phyloP scores from a whole-genome alignment of 345 rosid genomes.

The Lumnitzera racemosa region DNA sequence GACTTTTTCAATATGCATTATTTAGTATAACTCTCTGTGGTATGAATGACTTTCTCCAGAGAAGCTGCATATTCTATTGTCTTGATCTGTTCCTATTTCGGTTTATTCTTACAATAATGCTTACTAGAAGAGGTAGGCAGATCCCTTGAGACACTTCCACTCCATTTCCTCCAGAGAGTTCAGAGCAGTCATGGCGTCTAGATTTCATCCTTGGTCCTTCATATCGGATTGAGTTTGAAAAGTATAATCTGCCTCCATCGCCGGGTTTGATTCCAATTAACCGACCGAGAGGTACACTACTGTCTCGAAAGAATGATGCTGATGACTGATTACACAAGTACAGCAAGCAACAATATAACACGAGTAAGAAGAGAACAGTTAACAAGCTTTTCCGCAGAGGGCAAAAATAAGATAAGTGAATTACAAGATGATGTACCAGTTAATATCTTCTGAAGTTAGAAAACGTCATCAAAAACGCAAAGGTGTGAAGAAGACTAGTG shows the following conservation, averaged over 20 bases:
- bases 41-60: no score
- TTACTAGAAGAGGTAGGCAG: conserved; percentile 39
- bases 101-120: conserved; percentile 28
- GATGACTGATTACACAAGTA: conserved; percentile 27
- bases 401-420: not conserved
- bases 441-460: no score
- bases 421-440: no score
- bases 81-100: conserved; percentile 28
- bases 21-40: no score
- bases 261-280: conserved; percentile 34
- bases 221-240: conserved; percentile 13
- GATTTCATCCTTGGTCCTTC: conserved; percentile 13
- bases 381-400: not conserved
- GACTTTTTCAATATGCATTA: no score
- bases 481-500: not conserved
- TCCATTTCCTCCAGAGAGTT: conserved; percentile 4
- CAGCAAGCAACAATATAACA: not conserved
- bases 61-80: not conserved
- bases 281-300: conserved; percentile 36
- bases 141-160: conserved; percentile 26
- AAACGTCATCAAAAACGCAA: no score
- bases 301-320: conserved; percentile 48
- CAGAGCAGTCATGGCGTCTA: not conserved
- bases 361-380: not conserved
- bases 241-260: conserved; percentile 24